A percentile compares a stretch with the other conserved stretches of the same genome.
These are phyloP conservation scores for Aspergillus novoparasiticus DNA, from an alignment of 2,329 filamentous ascomycete species.

Conservation along the genomic window DNA sequence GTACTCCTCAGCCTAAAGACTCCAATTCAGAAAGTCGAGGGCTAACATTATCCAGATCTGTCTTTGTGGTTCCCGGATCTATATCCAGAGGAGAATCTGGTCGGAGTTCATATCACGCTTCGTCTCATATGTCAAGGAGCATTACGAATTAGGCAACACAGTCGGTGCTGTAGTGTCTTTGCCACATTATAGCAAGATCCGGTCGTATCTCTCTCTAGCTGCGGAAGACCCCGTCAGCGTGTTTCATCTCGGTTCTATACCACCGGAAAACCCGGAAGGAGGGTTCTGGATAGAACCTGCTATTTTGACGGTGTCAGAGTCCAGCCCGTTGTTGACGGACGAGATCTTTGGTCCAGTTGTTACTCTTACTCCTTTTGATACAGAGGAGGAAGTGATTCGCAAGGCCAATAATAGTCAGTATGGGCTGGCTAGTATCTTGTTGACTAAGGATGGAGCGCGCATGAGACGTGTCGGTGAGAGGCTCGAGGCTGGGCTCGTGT, in stretches of 20 bases:
- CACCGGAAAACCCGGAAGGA: conserved; percentile 43
- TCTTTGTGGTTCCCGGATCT: conserved; percentile 66
- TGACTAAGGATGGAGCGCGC: conserved; percentile 62
- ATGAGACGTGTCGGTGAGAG: conserved; percentile 62
- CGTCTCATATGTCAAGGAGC: conserved; percentile 53
- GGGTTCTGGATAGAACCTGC: conserved; percentile 68
- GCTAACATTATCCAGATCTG: conserved; percentile 30
- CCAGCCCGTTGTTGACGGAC: conserved; percentile 54
- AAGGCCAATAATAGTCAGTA: conserved; percentile 57
- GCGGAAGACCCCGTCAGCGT: conserved; percentile 55
- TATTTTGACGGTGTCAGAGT: conserved; percentile 49
- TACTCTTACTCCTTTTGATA: conserved; percentile 55
- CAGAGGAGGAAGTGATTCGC: conserved; percentile 53
- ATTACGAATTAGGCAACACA: conserved; percentile 63
- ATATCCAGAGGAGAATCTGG: conserved; percentile 65
- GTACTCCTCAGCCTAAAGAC: neutral
- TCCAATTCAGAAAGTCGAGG: neutral
- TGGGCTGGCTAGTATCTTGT: conserved; percentile 61
- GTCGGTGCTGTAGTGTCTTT: conserved; percentile 44
- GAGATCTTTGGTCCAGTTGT: conserved; percentile 56
- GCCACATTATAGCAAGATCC: conserved; percentile 52
- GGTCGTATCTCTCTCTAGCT: conserved; percentile 60
- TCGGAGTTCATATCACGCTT: conserved; percentile 61
- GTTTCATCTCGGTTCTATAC: conserved; percentile 58
- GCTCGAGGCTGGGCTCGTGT: conserved; percentile 58